Percentiles rank a stretch among this genome's conserved stretches.
Evolutionary conservation across 805 yeast genomes (phyloP).

Genomic region (Schizosaccharomyces lindneri): DNA sequence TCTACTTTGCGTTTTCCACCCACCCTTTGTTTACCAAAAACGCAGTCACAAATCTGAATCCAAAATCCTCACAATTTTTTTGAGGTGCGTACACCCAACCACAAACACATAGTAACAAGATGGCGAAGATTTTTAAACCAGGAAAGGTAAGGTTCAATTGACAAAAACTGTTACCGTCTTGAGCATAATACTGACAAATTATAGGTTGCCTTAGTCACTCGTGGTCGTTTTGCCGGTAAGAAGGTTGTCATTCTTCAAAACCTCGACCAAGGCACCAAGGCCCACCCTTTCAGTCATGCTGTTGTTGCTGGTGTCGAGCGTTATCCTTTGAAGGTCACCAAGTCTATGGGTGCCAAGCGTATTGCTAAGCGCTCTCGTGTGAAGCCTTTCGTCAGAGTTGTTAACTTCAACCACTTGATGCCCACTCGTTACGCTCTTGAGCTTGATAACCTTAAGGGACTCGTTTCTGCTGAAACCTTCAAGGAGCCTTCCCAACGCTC

Average conservation of each 20-base stretch:
- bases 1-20: too few species aligned
- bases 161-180: not conserved
- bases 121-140: slow-evolving; percentile 3
- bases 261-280: slow-evolving; percentile 94
- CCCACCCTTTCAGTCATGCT: slow-evolving; percentile 98
- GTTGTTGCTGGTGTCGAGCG: slow-evolving; percentile 98
- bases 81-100: not conserved
- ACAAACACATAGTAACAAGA: not conserved
- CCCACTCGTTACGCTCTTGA: slow-evolving; percentile 98
- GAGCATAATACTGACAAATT: not conserved
- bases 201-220: slow-evolving; percentile 78
- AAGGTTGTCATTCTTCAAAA: slow-evolving; percentile 97
- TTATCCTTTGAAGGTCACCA: slow-evolving; percentile 90
- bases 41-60: not conserved
- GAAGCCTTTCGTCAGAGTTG: slow-evolving; percentile 96
- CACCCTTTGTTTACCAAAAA: not conserved
- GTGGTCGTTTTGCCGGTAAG: slow-evolving; percentile 99
- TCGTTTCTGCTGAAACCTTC: slow-evolving; percentile 79
- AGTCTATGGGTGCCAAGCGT: slow-evolving; percentile 85
- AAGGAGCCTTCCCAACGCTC: slow-evolving; percentile 94
- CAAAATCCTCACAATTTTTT: not conserved
- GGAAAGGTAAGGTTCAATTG: not conserved
- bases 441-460: slow-evolving; percentile 81
- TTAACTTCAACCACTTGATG: slow-evolving; percentile 98
- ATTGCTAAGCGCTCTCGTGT: slow-evolving; percentile 86